Base-by-base conservation (phyloP, 2,329 filamentous ascomycete species). In the Metarhizium rileyi region DNA sequence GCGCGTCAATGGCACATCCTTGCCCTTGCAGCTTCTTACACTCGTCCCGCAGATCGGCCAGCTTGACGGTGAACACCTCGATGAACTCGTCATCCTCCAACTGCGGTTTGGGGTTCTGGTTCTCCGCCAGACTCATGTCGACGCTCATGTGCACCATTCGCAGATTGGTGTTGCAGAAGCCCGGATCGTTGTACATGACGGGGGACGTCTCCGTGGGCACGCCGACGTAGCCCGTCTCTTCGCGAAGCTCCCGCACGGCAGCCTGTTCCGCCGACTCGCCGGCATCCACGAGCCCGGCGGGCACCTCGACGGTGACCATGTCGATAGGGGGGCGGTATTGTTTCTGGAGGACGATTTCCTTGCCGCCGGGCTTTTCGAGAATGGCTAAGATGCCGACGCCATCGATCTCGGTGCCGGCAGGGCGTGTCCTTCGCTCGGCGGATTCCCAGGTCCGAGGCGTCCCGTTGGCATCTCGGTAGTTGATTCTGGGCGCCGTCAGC, bases 51-150 rank as follows among this genome's bases (percentile, higher is more conserved):
- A 91, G 65, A 14, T 75, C 70, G 20, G 66, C 70, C 41, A 91
- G 61, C 5, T 81, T 83, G 7, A 88, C 74, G 8, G 77, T 79
- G 59, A 91, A 90, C 30, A 83, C 83, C 63, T 90, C 86, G 60
- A 91, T 90, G 61, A 90, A 90, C 67, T 91, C 87, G 54, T 81
- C 84, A 25, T 90, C 86, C 62, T 91, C 86, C 6, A 90, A 72
- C 61, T 85, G 70, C 0, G 86, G 82, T 63, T 81, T 74, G 1
- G 80, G 80, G 48, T 86, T 72, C 61, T 83, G 77, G 61, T 91
- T 91, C 57, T 81, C 81, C 0, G 83, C 76, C 1, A 81, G 69
- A 4, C 69, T 74, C 74, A 86, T 79, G 64, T 91, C 85, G 54
- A 91, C 78, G 1, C 72, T 76, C 40, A 90, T 79, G 60, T 90